A percentile compares a stretch with the other conserved stretches of the same genome.
These are phyloP conservation scores for Orbilia javanica DNA, from an alignment of 2,329 filamentous ascomycete species.

Conservation along the genomic window DNA sequence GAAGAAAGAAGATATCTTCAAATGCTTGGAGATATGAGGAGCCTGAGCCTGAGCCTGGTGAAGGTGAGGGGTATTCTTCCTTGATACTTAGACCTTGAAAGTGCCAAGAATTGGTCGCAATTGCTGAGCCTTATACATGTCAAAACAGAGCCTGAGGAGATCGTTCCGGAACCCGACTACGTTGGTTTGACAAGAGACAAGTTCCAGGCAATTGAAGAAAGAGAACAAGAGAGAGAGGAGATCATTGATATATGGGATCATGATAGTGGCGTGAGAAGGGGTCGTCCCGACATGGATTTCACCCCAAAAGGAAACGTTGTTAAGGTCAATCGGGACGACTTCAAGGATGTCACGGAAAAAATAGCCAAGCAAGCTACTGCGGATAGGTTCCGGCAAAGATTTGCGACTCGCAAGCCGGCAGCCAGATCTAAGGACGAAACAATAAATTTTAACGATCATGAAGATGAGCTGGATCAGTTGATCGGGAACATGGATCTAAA, in stretches of 20 bases:
- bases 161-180: conserved; percentile 61
- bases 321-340: conserved; percentile 61
- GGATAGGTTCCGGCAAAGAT: conserved; percentile 62
- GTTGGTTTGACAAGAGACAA: conserved; percentile 60
- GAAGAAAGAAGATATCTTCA: conserved; percentile 63
- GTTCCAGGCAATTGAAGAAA: conserved; percentile 54
- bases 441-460: conserved; percentile 49
- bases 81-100: conserved; percentile 32
- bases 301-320: conserved; percentile 59
- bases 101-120: conserved; percentile 1
- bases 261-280: conserved; percentile 48
- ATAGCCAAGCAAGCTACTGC: conserved; percentile 62
- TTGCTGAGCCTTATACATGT: conserved; percentile 41
- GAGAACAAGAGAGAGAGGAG: conserved; percentile 53
- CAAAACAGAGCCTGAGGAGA: conserved; percentile 57
- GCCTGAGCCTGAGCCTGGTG: conserved; percentile 73
- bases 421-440: conserved; percentile 44
- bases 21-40: conserved; percentile 73
- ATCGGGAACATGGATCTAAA: conserved; percentile 61
- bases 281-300: conserved; percentile 46
- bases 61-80: conserved; percentile 65
- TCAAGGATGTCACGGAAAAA: conserved; percentile 62
- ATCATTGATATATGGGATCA: conserved; percentile 50
- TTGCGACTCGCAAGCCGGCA: conserved; percentile 58
- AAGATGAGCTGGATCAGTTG: conserved; percentile 61